phyloP scores from a whole-genome alignment of 2,329 filamentous ascomycete species.

The Mollisiaceae sp. region DNA sequence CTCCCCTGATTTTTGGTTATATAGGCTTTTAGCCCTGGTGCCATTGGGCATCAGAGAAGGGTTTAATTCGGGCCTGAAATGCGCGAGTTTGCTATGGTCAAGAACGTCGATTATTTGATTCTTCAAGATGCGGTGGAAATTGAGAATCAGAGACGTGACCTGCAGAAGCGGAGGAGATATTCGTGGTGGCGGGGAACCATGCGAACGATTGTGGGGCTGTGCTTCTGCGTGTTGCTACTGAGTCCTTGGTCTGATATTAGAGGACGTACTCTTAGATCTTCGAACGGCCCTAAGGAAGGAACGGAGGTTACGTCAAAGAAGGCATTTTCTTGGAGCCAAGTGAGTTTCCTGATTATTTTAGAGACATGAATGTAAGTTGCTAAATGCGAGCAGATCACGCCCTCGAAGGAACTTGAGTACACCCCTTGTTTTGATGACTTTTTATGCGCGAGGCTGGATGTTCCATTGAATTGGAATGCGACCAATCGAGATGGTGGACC shows the following conservation, averaged over 20 bases:
- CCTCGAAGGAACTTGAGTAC: constrained; percentile 35
- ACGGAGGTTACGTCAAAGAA: not conserved
- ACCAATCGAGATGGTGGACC: constrained; percentile 32
- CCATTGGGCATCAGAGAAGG: too few relatives aligned
- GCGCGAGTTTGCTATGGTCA: too few relatives aligned
- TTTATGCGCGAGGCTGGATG: constrained; percentile 48
- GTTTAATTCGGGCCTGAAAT: too few relatives aligned
- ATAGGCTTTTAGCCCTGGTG: not conserved
- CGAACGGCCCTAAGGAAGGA: not conserved
- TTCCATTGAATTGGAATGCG: constrained; percentile 48
- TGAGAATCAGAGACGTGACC: too few relatives aligned
- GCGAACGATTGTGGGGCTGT: too few relatives aligned
- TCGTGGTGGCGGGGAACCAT: too few relatives aligned
- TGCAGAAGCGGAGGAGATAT: too few relatives aligned
- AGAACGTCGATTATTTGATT: too few relatives aligned
- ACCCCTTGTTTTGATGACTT: constrained; percentile 44
- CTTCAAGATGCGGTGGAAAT: too few relatives aligned
- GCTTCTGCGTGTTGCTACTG: not conserved
- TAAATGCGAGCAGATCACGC: constrained; percentile 19
- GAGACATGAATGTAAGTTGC: not conserved
- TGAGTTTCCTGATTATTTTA: not conserved
- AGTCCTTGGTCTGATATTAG: not conserved
- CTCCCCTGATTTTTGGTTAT: not conserved
- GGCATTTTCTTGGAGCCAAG: constrained; percentile 7
- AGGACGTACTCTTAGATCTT: not conserved